Evolutionary conservation across 257 asterid species (phyloP), one percentile per base, ranked within the genome.

Genomic region (Paraleonurus japonicus): DNA sequence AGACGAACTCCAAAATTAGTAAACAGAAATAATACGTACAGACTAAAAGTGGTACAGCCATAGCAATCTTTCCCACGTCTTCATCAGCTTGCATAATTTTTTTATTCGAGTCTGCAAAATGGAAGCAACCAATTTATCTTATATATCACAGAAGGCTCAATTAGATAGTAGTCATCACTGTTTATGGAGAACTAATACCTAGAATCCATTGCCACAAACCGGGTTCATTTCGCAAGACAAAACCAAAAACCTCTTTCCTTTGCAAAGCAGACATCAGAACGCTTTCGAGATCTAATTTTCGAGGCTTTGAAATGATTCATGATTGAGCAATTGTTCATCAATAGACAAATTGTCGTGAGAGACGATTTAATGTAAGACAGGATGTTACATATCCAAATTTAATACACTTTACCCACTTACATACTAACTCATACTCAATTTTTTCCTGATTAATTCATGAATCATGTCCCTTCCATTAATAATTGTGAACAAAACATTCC

Each of bases 61-160:
- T 80, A 4, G 97, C 97, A 73, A 88, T 90, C 87, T 90, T 90
- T 65, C 97, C 97, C 39, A 88, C 83, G 5, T 90, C 97, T 80
- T 90, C 97, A 80, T 90, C 96, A 33, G 97, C 84, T 83, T 90
- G 97, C 97, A 90, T 90, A 48, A 90, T 90, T 81, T 88, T 77
- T 90, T 90, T 19, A 89, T 90, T 74, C 97, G 89, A 55, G 88
- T 82, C 92, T 86, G 82, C 75, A 63, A 78, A 39, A 54, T 12
- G 10, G 66, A 28, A 6, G 2, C 27, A 6, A 17, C 51, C 30
- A 72, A 48, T 63, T 60, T n/a, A 32, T 5, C 28, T 3, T 4
- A 67, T 4, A 67, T 47, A 20, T 30, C 70, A 47, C 3, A 45
- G 67, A 48, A 4, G 16, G 39, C 13, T 6, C 53, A 66, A 22